Evolutionary conservation across 306 rosid genomes (phyloP), one percentile per base, ranked within the genome.

Genomic region (Vigna angularis): DNA sequence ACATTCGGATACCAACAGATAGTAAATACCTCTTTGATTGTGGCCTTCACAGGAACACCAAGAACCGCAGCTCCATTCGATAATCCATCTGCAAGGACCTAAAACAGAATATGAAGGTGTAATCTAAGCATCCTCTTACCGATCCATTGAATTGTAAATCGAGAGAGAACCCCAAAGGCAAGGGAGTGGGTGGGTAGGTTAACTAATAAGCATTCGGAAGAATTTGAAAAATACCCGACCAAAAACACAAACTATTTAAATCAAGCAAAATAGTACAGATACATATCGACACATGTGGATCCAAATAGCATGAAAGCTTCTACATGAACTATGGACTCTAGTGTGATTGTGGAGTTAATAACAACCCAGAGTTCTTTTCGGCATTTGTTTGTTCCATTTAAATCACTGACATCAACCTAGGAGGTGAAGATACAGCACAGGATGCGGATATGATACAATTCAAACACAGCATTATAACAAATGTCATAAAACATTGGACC

Each of bases 31-130:
- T 95, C 98, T 85, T 93, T 95, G 88, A 95, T 93, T 30, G 99
- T 95, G 72, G 99, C 97, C 88, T 95, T 95, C 48, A 65, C 91
- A 55, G 98, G 99, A 79, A 95, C 98, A 36, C 98, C 98, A 76
- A 93, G 99, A 63, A 95, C 99, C 14, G 97, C 93, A 22, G 98
- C 99, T 70, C 98, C 97, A 44, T 89, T 87, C 75, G 87, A 80
- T 86, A 82, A 79, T 79, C 94, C 99, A 83, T 95, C 99, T 77
- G 74, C 73, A 76, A 95, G 88, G 83, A 95, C 99, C 99, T 95
- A 81, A 81, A 77, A 49, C 72, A 86, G 32, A 62, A 56, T 45
- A 68, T 38, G 81, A 73, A 34, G 13, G 59, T 66, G 70, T 69
- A 70, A 61, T 77, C 70, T 9, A 72, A 80, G 80, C 64, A 81